Percentiles rank a stretch among this genome's conserved stretches.
These are phyloP conservation scores for Mortierella sp. DNA, from an alignment of 371 early-diverging fungal species.

Conservation along the genomic window DNA sequence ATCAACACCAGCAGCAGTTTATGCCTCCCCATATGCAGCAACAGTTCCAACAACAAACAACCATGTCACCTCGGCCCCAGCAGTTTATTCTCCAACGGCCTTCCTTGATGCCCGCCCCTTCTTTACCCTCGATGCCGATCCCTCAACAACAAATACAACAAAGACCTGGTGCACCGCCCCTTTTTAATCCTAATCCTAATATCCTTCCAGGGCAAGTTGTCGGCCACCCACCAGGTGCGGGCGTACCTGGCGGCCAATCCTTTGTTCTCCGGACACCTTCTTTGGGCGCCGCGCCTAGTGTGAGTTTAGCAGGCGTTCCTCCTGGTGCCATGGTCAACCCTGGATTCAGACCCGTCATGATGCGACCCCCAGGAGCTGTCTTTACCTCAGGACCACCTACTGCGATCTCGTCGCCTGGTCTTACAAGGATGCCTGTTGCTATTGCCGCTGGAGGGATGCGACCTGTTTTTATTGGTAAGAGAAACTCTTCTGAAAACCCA, in stretches of 20 bases:
- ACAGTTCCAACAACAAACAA: constrained; percentile 22
- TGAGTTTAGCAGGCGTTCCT: constrained; percentile 17
- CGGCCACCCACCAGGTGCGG: constrained; percentile 17
- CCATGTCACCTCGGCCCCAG: constrained; percentile 32
- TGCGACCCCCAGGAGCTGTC: constrained; percentile 39
- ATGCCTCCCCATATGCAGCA: constrained; percentile 30
- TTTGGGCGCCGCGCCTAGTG: constrained; percentile 40
- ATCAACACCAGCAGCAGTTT: constrained; percentile 35
- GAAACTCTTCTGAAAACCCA: neutral
- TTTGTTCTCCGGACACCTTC: constrained; percentile 46
- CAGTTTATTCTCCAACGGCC: constrained; percentile 30
- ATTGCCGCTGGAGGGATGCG: constrained; percentile 19
- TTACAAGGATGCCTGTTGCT: constrained; percentile 42
- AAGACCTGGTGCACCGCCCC: constrained; percentile 15
- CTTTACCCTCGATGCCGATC: constrained; percentile 12
- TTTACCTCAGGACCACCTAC: constrained; percentile 43
- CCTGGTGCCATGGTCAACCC: constrained; percentile 11
- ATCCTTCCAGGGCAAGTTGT: constrained; percentile 13
- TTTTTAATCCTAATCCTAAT: constrained; percentile 28
- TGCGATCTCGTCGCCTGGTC: constrained; percentile 40
- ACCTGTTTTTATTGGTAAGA: constrained; percentile 50
- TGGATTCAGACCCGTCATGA: constrained; percentile 31
- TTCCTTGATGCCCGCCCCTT: constrained; percentile 29
- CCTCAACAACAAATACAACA: constrained; percentile 18
- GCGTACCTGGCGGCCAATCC: constrained; percentile 11